A percentile compares a stretch with the other conserved stretches of the same genome.
phyloP scores from a whole-genome alignment of 1,284 basidiomycete genomes.

The Malassezia psittaci region DNA sequence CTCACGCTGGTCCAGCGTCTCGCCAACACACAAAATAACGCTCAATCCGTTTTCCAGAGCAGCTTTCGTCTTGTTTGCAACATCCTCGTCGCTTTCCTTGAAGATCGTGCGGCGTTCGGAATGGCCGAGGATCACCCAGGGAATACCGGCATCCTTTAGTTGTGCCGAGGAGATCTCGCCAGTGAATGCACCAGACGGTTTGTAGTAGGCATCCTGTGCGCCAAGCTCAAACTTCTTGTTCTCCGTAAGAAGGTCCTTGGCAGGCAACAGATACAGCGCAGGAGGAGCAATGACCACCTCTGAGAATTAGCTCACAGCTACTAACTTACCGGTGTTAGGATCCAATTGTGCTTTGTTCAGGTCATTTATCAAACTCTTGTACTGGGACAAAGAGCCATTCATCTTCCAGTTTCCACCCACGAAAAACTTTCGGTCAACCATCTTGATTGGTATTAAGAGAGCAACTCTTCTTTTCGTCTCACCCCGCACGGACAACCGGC shows the following conservation, averaged over 20 bases:
- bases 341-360: slow-evolving; percentile 38
- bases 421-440: slow-evolving; percentile 36
- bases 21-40: slow-evolving; percentile 92
- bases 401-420: slow-evolving; percentile 48
- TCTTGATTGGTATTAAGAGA: slow-evolving; percentile 12
- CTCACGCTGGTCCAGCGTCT: slow-evolving; percentile 84
- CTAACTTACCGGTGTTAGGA: slow-evolving; percentile 15
- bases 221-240: slow-evolving; percentile 52
- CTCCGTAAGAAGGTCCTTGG: slow-evolving; percentile 31
- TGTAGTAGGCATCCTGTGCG: slow-evolving; percentile 85
- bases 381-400: slow-evolving; percentile 46
- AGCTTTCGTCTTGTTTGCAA: slow-evolving; percentile 70
- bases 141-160: slow-evolving; percentile 72
- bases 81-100: slow-evolving; percentile 70
- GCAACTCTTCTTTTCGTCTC: background rate
- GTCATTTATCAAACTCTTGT: slow-evolving; percentile 35
- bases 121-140: slow-evolving; percentile 94
- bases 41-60: slow-evolving; percentile 65
- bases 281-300: slow-evolving; percentile 47
- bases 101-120: slow-evolving; percentile 91
- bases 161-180: slow-evolving; percentile 54
- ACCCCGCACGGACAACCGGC: background rate
- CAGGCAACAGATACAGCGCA: slow-evolving; percentile 36
- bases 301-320: background rate
- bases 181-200: slow-evolving; percentile 81